These are phyloP conservation scores for Diaporthe batatas DNA, from an alignment of 2,329 filamentous ascomycete genomes.

Conservation along the genomic window DNA sequence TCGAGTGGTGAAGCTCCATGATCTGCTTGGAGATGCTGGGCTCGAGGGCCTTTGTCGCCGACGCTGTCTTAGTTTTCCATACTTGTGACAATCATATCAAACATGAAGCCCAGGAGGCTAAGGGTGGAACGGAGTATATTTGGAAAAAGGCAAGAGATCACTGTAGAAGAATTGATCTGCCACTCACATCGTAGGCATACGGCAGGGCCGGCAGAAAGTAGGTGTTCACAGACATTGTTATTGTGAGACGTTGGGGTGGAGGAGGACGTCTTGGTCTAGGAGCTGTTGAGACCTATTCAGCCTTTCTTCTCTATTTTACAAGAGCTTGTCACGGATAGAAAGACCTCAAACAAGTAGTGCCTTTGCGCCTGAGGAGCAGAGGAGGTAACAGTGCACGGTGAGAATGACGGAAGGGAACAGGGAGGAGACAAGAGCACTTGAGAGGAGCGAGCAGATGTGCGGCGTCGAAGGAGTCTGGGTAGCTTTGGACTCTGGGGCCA, in stretches of 20 bases:
- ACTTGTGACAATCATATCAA: slow-evolving; percentile 45
- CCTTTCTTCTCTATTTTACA: background rate
- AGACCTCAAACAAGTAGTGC: no score
- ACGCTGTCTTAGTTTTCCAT: background rate
- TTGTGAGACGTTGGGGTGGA: background rate
- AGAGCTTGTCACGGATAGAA: background rate
- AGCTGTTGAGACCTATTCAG: background rate
- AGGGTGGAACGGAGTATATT: background rate
- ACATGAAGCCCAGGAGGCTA: background rate
- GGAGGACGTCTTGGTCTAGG: background rate
- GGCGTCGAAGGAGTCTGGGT: background rate
- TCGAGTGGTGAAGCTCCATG: slow-evolving; percentile 96
- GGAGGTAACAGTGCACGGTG: background rate
- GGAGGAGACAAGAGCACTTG: background rate
- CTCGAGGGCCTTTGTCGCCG: slow-evolving; percentile 65
- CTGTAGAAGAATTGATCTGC: no score
- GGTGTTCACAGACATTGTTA: slow-evolving; percentile 48
- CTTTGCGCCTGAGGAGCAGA: background rate
- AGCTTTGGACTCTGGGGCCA: background rate
- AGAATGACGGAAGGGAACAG: background rate
- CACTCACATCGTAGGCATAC: slow-evolving; percentile 51
- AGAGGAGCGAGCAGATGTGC: background rate
- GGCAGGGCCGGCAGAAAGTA: slow-evolving; percentile 51
- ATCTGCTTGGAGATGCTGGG: slow-evolving; percentile 84
- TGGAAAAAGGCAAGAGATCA: background rate